phyloP scores from a whole-genome alignment of 1,284 basidiomycete genomes.

The Ganoderma leucocontextum region DNA sequence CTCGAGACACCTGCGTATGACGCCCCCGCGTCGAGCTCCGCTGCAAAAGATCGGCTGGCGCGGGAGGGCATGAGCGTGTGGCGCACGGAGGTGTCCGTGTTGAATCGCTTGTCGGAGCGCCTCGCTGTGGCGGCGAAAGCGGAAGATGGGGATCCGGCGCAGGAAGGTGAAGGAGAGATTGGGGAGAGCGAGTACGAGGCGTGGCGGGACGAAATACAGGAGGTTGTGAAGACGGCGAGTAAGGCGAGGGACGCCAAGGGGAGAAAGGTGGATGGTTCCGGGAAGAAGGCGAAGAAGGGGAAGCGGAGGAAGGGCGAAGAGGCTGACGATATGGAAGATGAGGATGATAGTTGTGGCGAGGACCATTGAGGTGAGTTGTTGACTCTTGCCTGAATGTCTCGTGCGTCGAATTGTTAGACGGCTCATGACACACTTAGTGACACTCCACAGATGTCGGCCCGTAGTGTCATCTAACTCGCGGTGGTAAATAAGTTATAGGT shows the following conservation, averaged over 20 bases:
- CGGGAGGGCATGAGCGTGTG: slow-evolving; percentile 61
- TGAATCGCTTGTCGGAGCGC: slow-evolving; percentile 56
- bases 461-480: background rate
- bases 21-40: slow-evolving; percentile 24
- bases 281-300: slow-evolving; percentile 21
- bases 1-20: slow-evolving; percentile 83
- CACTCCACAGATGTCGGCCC: background rate
- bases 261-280: slow-evolving; percentile 27
- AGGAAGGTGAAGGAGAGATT: slow-evolving; percentile 14
- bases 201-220: slow-evolving; percentile 43
- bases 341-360: slow-evolving; percentile 28
- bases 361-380: slow-evolving; percentile 1
- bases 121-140: background rate
- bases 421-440: background rate
- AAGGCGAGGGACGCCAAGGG: slow-evolving; percentile 31
- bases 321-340: slow-evolving; percentile 32
- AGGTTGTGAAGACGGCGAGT: slow-evolving; percentile 35
- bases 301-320: slow-evolving; percentile 32
- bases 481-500: background rate
- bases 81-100: slow-evolving; percentile 73
- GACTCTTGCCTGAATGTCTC: background rate
- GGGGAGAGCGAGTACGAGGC: slow-evolving; percentile 32
- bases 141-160: background rate
- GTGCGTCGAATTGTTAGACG: background rate
- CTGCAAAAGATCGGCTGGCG: slow-evolving; percentile 37